A percentile compares a stretch with the other conserved stretches of the same genome.
phyloP scores from a whole-genome alignment of 2,329 filamentous ascomycete species.

The Hortaea sp. region DNA sequence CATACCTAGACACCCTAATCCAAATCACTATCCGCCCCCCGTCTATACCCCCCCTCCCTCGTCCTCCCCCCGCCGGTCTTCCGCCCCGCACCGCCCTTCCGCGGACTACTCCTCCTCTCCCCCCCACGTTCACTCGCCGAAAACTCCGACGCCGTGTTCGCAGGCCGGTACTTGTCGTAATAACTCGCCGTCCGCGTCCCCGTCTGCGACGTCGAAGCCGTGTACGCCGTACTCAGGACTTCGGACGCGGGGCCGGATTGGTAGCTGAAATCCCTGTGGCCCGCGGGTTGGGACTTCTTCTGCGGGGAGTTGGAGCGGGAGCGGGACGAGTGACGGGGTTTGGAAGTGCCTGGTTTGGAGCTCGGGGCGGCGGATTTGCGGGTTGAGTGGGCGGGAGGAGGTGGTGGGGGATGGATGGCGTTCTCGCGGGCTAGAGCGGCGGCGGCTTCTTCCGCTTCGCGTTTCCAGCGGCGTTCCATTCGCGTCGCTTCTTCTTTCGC shows the following conservation, averaged over 20 bases:
- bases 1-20: slow-evolving; percentile 3
- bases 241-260: slow-evolving; percentile 21
- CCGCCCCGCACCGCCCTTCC: slow-evolving; percentile 17
- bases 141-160: slow-evolving; percentile 13
- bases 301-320: slow-evolving; percentile 22
- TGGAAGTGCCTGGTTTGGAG: slow-evolving; percentile 16
- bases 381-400: slow-evolving; percentile 9
- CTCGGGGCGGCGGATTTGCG: slow-evolving; percentile 17
- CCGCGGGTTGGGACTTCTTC: slow-evolving; percentile 9
- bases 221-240: slow-evolving; percentile 30
- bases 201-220: slow-evolving; percentile 12
- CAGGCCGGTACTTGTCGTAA: slow-evolving; percentile 26
- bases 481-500: slow-evolving; percentile 28
- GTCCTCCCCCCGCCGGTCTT: not conserved
- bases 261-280: slow-evolving; percentile 24
- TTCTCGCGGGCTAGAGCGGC: slow-evolving; percentile 25
- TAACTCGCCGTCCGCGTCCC: slow-evolving; percentile 21
- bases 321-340: slow-evolving; percentile 13
- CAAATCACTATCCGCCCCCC: slow-evolving; percentile 11
- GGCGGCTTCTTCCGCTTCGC: slow-evolving; percentile 31
- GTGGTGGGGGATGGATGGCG: slow-evolving; percentile 14
- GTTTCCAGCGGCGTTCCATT: slow-evolving; percentile 30
- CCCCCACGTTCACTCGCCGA: slow-evolving; percentile 5
- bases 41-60: slow-evolving; percentile 9
- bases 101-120: slow-evolving; percentile 23